Evolutionary conservation across 768 basidiomycete species (phyloP).

Genomic region (Naganishia vaughanmartiniae): DNA sequence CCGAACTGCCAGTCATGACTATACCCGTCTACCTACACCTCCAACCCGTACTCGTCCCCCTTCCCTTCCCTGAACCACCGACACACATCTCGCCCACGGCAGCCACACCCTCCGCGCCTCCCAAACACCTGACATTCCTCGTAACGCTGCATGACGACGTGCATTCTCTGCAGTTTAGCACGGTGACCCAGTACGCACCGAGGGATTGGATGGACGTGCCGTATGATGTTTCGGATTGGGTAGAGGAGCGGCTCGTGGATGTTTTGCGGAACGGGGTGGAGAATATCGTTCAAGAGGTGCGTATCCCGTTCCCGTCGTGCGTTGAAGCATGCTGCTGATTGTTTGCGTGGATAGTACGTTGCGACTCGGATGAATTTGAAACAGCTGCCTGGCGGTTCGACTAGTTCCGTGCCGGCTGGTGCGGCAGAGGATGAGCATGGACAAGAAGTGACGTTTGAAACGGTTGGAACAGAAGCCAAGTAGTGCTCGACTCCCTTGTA

Average conservation of each 20-base stretch:
- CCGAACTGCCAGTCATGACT: conserved; percentile 60
- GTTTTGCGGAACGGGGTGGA: conserved; percentile 78
- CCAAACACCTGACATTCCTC: conserved; percentile 66
- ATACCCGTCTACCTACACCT: conserved; percentile 90
- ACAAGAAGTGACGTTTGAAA: conserved; percentile 5
- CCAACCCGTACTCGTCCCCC: conserved; percentile 71
- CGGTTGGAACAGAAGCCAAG: not conserved
- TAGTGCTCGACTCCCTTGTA: not conserved
- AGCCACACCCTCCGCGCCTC: conserved; percentile 31
- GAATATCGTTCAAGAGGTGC: conserved; percentile 77
- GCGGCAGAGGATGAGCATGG: not conserved
- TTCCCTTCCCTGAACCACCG: conserved; percentile 54
- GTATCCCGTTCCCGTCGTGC: conserved; percentile 27
- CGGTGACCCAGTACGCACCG: conserved; percentile 79
- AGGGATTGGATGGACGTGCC: conserved; percentile 78
- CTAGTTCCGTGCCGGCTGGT: not conserved
- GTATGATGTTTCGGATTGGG: conserved; percentile 82
- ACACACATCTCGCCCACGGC: conserved; percentile 30
- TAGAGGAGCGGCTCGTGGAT: conserved; percentile 90
- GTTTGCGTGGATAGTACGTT: too few relatives aligned
- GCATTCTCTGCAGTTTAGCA: conserved; percentile 72
- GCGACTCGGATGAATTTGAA: conserved; percentile 21
- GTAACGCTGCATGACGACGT: conserved; percentile 72
- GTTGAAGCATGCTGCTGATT: not conserved
- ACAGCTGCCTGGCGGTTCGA: not conserved